Conservation (phyloP, 2,329 filamentous ascomycete species). For the Talaromyces islandicus region DNA sequence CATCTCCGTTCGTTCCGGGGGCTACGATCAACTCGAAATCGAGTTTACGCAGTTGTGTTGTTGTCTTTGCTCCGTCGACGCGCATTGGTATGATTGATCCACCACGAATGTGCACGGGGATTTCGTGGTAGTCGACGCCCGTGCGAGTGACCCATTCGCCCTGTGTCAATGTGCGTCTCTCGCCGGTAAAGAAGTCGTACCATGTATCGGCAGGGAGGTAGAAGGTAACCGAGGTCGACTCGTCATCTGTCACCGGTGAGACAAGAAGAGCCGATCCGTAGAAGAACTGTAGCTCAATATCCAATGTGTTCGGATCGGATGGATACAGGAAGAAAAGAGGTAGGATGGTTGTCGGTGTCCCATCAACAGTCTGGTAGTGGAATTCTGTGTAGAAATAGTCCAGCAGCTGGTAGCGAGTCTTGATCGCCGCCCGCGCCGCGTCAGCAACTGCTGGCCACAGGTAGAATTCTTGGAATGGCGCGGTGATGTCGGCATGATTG, state of each 20-base stretch:
- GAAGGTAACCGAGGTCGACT: conserved; percentile 46
- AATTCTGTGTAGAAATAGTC: conserved; percentile 76
- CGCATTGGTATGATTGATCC: conserved; percentile 56
- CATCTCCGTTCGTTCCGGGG: conserved; percentile 33
- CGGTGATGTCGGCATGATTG: conserved; percentile 58
- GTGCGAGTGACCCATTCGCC: conserved; percentile 37
- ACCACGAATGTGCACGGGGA: conserved; percentile 59
- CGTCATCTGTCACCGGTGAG: conserved; percentile 50
- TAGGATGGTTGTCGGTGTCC: conserved; percentile 57
- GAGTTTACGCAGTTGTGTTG: conserved; percentile 53
- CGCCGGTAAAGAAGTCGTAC: conserved; percentile 53
- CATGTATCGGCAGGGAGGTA: conserved; percentile 55
- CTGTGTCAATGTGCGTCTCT: conserved; percentile 12
- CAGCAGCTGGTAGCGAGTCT: conserved; percentile 64
- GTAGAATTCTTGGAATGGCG: conserved; percentile 65
- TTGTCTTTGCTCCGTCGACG: conserved; percentile 51
- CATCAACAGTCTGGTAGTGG: conserved; percentile 53
- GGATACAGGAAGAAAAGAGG: conserved; percentile 70
- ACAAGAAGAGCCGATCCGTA: conserved; percentile 54
- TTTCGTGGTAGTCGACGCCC: conserved; percentile 45
- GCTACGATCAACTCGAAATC: conserved; percentile 68
- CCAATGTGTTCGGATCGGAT: conserved; percentile 46
- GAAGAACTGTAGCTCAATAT: conserved; percentile 54
- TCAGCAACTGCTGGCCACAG: conserved; percentile 58
- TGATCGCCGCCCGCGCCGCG: conserved; percentile 63